Evolutionary conservation across 257 asterid species (phyloP).

Genomic region (Sherardia arvensis): DNA sequence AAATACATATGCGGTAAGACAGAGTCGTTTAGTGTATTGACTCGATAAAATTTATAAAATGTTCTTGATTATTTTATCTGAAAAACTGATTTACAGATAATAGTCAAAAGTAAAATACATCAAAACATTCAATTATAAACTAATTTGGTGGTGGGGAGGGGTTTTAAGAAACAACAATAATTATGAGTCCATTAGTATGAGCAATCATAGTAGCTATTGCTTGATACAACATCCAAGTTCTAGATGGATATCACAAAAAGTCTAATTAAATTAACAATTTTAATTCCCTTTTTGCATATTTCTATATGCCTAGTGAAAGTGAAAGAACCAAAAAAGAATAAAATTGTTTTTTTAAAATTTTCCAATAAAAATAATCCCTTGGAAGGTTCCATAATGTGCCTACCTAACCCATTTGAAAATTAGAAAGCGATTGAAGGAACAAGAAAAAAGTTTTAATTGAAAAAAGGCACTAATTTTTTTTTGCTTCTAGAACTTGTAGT

Average conservation of each 20-base stretch:
- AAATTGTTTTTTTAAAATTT: not conserved
- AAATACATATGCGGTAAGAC: too few species aligned
- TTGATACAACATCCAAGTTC: not conserved
- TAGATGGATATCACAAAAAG: not conserved
- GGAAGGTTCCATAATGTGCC: conserved; percentile 60
- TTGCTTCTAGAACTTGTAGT: not conserved
- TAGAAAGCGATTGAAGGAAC: conserved; percentile 3
- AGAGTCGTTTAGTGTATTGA: too few species aligned
- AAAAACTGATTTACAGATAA: too few species aligned
- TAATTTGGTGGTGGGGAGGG: not conserved
- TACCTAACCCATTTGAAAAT: conserved; percentile 58
- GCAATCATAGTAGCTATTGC: not conserved
- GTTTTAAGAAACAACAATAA: conserved; percentile 5
- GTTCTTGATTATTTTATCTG: too few species aligned
- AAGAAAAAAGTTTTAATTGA: not conserved
- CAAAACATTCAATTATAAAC: too few species aligned
- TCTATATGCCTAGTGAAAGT: not conserved
- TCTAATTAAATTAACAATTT: conserved; percentile 10
- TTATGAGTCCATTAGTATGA: conserved; percentile 17
- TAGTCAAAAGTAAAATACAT: too few species aligned
- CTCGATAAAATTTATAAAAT: too few species aligned
- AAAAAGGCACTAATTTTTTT: not conserved
- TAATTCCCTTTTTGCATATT: not conserved
- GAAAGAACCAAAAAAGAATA: conserved; percentile 6
- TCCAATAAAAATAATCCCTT: conserved; percentile 8